Evolutionary conservation across 768 basidiomycete genomes (phyloP).

Genomic region (Candolleomyces eurysporus): DNA sequence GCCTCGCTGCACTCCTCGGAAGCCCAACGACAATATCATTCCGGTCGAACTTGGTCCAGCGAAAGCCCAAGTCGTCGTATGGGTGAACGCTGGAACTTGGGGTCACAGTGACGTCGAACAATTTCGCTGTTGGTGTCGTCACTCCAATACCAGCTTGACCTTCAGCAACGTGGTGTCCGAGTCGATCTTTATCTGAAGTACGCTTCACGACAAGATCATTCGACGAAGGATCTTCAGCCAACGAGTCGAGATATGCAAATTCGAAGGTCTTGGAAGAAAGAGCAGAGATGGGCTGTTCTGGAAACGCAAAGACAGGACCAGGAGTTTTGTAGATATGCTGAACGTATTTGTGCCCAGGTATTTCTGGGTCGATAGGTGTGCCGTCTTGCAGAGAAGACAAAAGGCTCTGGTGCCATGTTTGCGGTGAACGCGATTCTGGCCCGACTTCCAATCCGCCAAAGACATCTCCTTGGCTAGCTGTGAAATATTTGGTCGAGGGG

Average conservation of each 20-base stretch:
- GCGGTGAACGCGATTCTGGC: neutral
- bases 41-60: slow-evolving; percentile 52
- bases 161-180: too few relatives aligned
- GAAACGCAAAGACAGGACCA: slow-evolving; percentile 38
- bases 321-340: slow-evolving; percentile 43
- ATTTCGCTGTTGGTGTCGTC: too few relatives aligned
- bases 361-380: neutral
- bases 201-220: too few relatives aligned
- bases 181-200: too few relatives aligned
- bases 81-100: neutral
- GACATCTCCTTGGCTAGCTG: too few relatives aligned
- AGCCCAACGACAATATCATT: slow-evolving; percentile 17
- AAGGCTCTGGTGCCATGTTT: neutral
- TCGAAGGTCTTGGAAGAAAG: neutral
- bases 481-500: neutral
- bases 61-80: slow-evolving; percentile 44
- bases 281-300: slow-evolving; percentile 22
- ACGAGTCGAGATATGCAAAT: slow-evolving; percentile 47
- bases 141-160: too few relatives aligned
- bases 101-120: neutral
- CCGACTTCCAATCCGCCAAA: neutral
- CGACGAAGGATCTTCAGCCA: slow-evolving; percentile 44
- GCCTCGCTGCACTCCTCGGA: slow-evolving; percentile 9
- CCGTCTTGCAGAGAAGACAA: neutral
- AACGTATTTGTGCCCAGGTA: neutral